Percentiles rank a stretch among this genome's conserved stretches.
phyloP scores from a whole-genome alignment of 257 asterid species.

The Fraxinus excelsior region DNA sequence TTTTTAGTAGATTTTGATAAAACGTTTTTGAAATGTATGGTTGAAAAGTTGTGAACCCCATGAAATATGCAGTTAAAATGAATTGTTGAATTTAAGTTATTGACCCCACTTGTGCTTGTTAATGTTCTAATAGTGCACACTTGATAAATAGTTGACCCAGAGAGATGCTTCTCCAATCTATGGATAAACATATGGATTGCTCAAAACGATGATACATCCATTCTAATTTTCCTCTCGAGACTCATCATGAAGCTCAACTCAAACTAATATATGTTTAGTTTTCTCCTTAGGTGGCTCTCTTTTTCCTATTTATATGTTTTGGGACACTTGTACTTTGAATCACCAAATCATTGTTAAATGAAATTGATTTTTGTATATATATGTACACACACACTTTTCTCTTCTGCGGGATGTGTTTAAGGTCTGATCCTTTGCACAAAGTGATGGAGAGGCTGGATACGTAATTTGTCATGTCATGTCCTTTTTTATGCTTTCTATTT shows the following conservation, averaged over 20 bases:
- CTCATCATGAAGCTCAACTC: neutral
- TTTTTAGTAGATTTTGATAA: too few relatives aligned
- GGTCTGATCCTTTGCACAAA: slow-evolving; percentile 68
- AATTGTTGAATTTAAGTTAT: too few relatives aligned
- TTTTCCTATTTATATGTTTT: neutral
- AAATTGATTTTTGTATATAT: neutral
- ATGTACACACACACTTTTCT: neutral
- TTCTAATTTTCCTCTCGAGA: neutral
- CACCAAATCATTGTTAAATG: slow-evolving; percentile 4
- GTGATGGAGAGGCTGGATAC: slow-evolving; percentile 67
- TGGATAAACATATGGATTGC: neutral
- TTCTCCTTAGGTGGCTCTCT: neutral
- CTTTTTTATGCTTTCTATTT: neutral
- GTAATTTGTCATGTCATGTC: slow-evolving; percentile 30
- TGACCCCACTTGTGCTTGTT: neutral
- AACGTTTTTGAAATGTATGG: too few relatives aligned
- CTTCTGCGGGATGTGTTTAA: slow-evolving; percentile 62
- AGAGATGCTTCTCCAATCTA: neutral
- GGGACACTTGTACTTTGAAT: neutral
- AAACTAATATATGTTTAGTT: neutral
- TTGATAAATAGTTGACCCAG: neutral
- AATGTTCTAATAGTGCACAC: neutral
- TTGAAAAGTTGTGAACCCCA: too few relatives aligned
- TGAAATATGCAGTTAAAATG: too few relatives aligned
- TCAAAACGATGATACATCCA: neutral